Evolutionary conservation across 148 eudicot genomes (phyloP).

Genomic region (Suaeda aralocaspica): DNA sequence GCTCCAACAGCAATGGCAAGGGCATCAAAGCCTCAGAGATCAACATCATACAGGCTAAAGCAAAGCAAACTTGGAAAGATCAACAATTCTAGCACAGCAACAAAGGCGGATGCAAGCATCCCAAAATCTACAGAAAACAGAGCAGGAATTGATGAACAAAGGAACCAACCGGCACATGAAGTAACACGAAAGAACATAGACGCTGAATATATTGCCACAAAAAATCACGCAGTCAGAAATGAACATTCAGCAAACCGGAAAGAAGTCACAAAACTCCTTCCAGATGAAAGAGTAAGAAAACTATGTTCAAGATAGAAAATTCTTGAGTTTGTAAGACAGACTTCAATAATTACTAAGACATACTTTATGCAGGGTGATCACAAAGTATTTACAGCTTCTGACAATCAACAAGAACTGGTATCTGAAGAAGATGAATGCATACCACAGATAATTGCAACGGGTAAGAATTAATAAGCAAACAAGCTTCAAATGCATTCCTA

Average conservation of each 20-base stretch:
- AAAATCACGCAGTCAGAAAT: slow-evolving; percentile 18
- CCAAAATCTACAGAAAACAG: slow-evolving; percentile 6
- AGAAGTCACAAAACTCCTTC: slow-evolving; percentile 8
- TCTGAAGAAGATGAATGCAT: slow-evolving; percentile 23
- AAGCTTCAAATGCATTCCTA: background rate
- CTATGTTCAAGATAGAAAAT: background rate
- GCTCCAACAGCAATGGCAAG: slow-evolving; percentile 21
- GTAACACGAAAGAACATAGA: slow-evolving; percentile 21
- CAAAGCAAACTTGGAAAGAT: slow-evolving; percentile 28
- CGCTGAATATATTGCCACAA: slow-evolving; percentile 16
- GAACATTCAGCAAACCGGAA: background rate
- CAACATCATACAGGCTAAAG: slow-evolving; percentile 31
- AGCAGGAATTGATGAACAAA: slow-evolving; percentile 24
- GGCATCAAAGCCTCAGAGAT: slow-evolving; percentile 32
- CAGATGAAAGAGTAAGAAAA: slow-evolving; percentile 40
- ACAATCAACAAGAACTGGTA: slow-evolving; percentile 20
- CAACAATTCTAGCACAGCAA: slow-evolving; percentile 22
- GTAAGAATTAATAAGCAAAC: slow-evolving; percentile 28
- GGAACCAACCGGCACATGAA: slow-evolving; percentile 1
- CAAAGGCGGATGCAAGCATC: slow-evolving; percentile 15
- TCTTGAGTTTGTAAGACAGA: background rate
- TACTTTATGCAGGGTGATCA: slow-evolving; percentile 36
- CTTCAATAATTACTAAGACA: background rate
- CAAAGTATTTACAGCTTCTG: slow-evolving; percentile 5
- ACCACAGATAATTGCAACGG: slow-evolving; percentile 30